A percentile compares a stretch with the other conserved stretches of the same genome.
These are phyloP conservation scores for Periconia sp. DNA, from an alignment of 2,329 filamentous ascomycete species.

Conservation along the genomic window DNA sequence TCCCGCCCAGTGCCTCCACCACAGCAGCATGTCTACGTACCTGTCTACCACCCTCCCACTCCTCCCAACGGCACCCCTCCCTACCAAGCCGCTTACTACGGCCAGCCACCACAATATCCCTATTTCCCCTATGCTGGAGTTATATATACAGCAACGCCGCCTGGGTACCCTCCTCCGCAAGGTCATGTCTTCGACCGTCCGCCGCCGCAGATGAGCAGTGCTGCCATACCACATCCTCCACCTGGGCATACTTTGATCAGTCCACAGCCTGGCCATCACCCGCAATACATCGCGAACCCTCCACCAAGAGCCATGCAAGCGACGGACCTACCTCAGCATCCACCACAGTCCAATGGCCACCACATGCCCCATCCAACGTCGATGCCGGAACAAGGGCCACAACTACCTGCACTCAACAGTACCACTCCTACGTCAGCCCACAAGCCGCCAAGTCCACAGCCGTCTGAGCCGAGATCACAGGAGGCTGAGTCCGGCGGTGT, in stretches of 20 bases:
- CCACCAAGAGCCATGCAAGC: constrained; percentile 50
- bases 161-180: constrained; percentile 26
- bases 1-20: constrained; percentile 49
- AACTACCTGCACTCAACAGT: constrained; percentile 44
- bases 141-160: constrained; percentile 43
- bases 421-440: constrained; percentile 26
- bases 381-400: constrained; percentile 41
- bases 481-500: constrained; percentile 39
- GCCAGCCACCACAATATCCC: constrained; percentile 43
- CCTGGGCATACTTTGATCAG: constrained; percentile 35
- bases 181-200: constrained; percentile 27
- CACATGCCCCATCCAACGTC: constrained; percentile 23
- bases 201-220: constrained; percentile 35
- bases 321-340: constrained; percentile 48
- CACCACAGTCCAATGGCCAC: constrained; percentile 46
- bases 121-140: constrained; percentile 36
- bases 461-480: constrained; percentile 51
- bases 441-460: constrained; percentile 38
- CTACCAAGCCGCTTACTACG: constrained; percentile 45
- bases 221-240: constrained; percentile 46
- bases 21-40: constrained; percentile 50
- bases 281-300: constrained; percentile 43
- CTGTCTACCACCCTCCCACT: constrained; percentile 49
- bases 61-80: constrained; percentile 50
- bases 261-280: constrained; percentile 37